Conservation (phyloP, 148 eudicot species). For the Chenopodium quinoa region DNA sequence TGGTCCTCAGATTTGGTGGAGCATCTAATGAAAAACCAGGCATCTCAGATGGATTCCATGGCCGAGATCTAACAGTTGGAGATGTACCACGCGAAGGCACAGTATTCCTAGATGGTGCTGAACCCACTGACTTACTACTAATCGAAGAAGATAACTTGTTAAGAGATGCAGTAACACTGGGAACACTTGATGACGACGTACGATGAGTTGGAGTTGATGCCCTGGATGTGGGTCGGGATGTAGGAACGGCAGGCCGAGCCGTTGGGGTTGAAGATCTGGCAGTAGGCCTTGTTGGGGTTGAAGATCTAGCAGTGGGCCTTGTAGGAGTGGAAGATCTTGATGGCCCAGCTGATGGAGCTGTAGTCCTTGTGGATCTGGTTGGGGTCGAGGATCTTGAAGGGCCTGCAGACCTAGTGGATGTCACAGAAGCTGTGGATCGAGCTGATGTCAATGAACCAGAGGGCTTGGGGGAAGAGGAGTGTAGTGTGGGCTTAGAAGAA, state of each 20-base stretch:
- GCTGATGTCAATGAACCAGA: slow-evolving; percentile 29
- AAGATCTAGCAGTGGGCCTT: slow-evolving; percentile 39
- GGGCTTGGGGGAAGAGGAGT: slow-evolving; percentile 30
- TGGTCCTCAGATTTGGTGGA: slow-evolving; percentile 89
- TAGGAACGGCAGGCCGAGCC: slow-evolving; percentile 49
- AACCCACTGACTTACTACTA: slow-evolving; percentile 44
- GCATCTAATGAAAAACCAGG: slow-evolving; percentile 92
- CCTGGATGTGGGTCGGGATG: slow-evolving; percentile 67
- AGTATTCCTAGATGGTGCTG: slow-evolving; percentile 46
- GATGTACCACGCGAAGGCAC: slow-evolving; percentile 62
- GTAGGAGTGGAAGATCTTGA: slow-evolving; percentile 37
- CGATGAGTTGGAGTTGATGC: slow-evolving; percentile 86
- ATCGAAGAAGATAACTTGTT: slow-evolving; percentile 54
- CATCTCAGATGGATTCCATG: slow-evolving; percentile 98
- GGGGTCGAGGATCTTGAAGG: slow-evolving; percentile 87
- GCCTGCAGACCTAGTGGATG: slow-evolving; percentile 47
- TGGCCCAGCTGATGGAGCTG: slow-evolving; percentile 67
- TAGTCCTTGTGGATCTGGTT: slow-evolving; percentile 58
- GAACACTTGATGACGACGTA: slow-evolving; percentile 43
- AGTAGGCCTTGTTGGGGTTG: slow-evolving; percentile 56
- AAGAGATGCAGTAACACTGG: slow-evolving; percentile 44
- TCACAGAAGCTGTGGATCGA: slow-evolving; percentile 25
- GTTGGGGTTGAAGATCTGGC: slow-evolving; percentile 87
- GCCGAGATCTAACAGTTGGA: slow-evolving; percentile 74
- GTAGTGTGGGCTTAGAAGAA: slow-evolving; percentile 33